Percentiles rank a stretch among this genome's conserved stretches.
phyloP scores from a whole-genome alignment of 2,329 filamentous ascomycete genomes.

The Colletotrichum navitas region DNA sequence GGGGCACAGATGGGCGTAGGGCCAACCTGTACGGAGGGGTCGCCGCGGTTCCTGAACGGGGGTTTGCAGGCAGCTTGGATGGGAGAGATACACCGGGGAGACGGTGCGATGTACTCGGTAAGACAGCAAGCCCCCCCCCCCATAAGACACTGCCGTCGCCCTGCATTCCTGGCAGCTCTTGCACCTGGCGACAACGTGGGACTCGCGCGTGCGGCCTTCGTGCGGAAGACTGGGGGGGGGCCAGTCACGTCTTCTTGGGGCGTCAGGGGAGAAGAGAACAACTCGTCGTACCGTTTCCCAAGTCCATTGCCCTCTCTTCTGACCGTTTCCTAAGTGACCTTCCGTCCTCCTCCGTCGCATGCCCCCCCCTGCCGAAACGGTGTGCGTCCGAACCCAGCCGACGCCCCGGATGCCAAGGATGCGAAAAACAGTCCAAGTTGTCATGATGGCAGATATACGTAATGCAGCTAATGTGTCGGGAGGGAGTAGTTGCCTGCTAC shows the following conservation, averaged over 20 bases:
- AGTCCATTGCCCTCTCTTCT: neutral
- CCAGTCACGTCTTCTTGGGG: neutral
- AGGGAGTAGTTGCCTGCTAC: neutral
- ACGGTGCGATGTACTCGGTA: neutral
- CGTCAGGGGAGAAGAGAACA: neutral
- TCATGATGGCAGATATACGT: neutral
- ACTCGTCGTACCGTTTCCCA: neutral
- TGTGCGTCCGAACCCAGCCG: neutral
- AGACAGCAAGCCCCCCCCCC: neutral
- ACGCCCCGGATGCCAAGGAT: neutral
- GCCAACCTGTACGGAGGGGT: neutral
- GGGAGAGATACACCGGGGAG: neutral
- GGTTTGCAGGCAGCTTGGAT: neutral
- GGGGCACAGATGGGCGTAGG: neutral
- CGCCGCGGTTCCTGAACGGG: neutral
- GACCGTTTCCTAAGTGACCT: neutral
- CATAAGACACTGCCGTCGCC: neutral
- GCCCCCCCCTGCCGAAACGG: neutral
- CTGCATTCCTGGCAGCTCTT: neutral
- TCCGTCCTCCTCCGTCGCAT: neutral
- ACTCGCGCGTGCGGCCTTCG: neutral
- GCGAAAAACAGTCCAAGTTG: neutral
- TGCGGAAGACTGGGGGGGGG: neutral
- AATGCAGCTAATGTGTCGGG: neutral
- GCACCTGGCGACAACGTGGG: neutral